Evolutionary conservation across 2,329 filamentous ascomycete species (phyloP), one percentile per base, ranked within the genome.

Genomic region (Thelonectria discophora): DNA sequence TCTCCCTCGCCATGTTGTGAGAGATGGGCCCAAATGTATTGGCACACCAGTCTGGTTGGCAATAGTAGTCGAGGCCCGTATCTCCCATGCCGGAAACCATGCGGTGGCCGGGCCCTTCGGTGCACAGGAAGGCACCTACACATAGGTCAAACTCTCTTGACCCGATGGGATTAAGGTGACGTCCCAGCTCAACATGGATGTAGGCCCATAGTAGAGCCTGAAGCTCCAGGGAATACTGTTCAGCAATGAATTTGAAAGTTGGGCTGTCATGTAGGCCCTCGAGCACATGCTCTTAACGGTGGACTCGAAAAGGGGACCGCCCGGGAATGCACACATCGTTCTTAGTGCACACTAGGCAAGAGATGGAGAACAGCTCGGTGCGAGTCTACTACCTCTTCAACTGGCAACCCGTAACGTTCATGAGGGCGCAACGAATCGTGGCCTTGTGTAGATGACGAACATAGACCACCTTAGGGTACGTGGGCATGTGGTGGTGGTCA

Each of bases 341-440:
- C 12, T 21, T 45, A 12, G 58, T 60, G 45, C 67, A 69, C 0
- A 18, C 27, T 11, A 62, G 64, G 39, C 67, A 69, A 13, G 62
- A 17, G 20, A 57, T 48, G 17, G 32, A 27, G 37, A 57, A 69
- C 13, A 66, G 13, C 24, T 68, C 65, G 34, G 43, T 61, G 11
- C 60, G 60, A 15, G 37, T 46, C 47, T 62, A 59, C 2, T 40
- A 34, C 17, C 60, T 64, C 7, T n/a, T 21, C 5, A 47, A 4
- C 2, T 13, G 13, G 27, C 67, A 69, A 1, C 12, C 12, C 5
- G 2, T 17, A 11, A 6, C 32, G 3, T 34, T 5, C 9, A 42
- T 30, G 27, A 60, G n/a, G 40, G 65, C 62, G 37, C 67, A 69
- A 11, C 67, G 64, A 45, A 65, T 60, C 59, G 58, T 63, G 21